Evolutionary conservation across 2,329 filamentous ascomycete genomes (phyloP), one percentile per base, ranked within the genome.

Genomic region (Tolypocladium endophyticum): DNA sequence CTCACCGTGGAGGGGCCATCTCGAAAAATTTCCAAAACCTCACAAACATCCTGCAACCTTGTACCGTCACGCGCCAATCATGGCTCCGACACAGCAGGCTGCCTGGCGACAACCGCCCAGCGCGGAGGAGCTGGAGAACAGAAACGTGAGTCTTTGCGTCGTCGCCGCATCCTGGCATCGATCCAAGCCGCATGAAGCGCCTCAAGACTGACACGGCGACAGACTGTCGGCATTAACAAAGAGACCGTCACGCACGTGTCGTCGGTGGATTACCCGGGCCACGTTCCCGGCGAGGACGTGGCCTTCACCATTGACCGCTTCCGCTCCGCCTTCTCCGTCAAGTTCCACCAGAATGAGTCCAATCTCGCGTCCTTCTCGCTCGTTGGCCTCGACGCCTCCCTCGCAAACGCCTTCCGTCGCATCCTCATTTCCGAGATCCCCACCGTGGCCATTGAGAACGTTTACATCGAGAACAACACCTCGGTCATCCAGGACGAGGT

Each of bases 401-500:
- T 99, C 71, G 91, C 94, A 70, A 99, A 99, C 73, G 94, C 95
- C 70, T 96, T 97, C 80, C 92, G 94, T 62, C 91, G 94, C 68
- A 97, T 97, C 68, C 83, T 97, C 69, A 88, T 99, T 73, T 84
- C 93, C 66, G 95, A 99, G 78, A 89, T 99, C 58, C 92, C 93
- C 23, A 94, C 92, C 2, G 83, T 99, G 54, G 94, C 95, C 66
- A 92, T 99, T 69, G 94, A 99, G 79, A 87, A 86, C 63, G 90
- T 96, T 71, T 99, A 89, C 77, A 87, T 97, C 64, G 84, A 90
- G 72, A 95, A 97, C 80, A 99, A 99, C 80, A 97, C 93, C 57
- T 96, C 91, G 6, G 92, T 99, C 41, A 94, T 99, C 69, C 93
- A 97, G 73, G 94, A 99, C 72, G 94, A 99, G 78, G 93, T 99